Evolutionary conservation across 345 rosid species (phyloP).

Genomic region (Brassica juncea): DNA sequence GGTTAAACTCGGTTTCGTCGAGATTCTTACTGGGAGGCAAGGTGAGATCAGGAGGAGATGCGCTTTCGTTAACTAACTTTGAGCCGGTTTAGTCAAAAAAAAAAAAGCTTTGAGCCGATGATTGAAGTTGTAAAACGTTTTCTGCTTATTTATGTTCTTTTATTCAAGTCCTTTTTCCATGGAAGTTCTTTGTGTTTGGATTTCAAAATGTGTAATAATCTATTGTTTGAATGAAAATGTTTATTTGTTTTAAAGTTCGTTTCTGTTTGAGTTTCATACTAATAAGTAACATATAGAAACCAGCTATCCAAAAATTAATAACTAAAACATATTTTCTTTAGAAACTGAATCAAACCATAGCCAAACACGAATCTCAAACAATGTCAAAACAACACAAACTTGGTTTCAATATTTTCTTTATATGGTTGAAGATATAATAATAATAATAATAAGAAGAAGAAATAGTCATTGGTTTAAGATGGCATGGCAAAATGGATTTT

Average conservation of each 20-base stretch:
- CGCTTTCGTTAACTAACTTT: background rate
- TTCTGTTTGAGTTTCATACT: background rate
- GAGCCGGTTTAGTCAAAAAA: background rate
- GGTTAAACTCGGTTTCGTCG: slow-evolving; percentile 8
- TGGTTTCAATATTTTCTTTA: background rate
- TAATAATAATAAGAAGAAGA: background rate
- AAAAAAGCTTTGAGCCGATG: no score
- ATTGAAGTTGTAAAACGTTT: background rate
- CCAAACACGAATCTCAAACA: background rate
- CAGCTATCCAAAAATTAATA: background rate
- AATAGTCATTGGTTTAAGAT: background rate
- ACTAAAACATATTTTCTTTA: background rate
- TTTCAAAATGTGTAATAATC: background rate
- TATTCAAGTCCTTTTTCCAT: background rate
- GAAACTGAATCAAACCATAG: background rate
- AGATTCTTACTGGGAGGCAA: background rate
- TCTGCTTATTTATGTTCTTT: background rate
- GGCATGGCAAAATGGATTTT: background rate
- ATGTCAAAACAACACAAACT: background rate
- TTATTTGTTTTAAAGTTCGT: background rate
- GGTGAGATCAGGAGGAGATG: slow-evolving; percentile 9
- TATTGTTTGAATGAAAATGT: background rate
- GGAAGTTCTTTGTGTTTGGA: background rate
- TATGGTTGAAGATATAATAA: background rate
- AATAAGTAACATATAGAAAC: background rate